These are phyloP conservation scores for Nasturtium officinale DNA, from an alignment of 345 rosid species.

Conservation along the genomic window DNA sequence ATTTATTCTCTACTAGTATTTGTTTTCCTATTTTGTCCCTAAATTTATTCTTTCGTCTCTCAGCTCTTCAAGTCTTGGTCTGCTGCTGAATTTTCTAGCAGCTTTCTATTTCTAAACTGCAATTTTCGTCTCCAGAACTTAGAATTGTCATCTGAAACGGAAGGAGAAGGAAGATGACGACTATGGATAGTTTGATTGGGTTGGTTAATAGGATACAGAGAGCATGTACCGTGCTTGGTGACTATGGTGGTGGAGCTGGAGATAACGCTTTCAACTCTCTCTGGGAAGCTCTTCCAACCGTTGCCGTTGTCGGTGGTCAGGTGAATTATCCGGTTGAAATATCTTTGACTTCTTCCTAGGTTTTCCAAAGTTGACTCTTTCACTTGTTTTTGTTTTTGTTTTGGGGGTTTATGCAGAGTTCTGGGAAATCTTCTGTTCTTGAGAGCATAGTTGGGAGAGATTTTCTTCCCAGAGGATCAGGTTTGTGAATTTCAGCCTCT, in stretches of 20 bases:
- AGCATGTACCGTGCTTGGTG: slow-evolving; percentile 93
- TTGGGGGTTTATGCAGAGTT: slow-evolving; percentile 63
- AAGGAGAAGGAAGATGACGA: slow-evolving; percentile 57
- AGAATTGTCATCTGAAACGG: slow-evolving; percentile 11
- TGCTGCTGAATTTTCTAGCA: slow-evolving; percentile 29
- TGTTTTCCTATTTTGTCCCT: not conserved
- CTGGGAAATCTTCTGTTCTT: slow-evolving; percentile 96
- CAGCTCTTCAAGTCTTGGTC: slow-evolving; percentile 19
- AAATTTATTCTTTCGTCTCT: not conserved
- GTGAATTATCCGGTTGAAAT: slow-evolving; percentile 33
- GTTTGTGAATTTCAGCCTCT: slow-evolving; percentile 41
- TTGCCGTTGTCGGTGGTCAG: slow-evolving; percentile 93
- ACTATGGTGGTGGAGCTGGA: slow-evolving; percentile 76
- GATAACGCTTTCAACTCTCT: slow-evolving; percentile 72
- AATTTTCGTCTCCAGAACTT: slow-evolving; percentile 11
- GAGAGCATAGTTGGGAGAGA: slow-evolving; percentile 97
- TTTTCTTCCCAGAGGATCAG: slow-evolving; percentile 98
- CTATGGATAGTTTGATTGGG: slow-evolving; percentile 94
- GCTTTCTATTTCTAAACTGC: not conserved
- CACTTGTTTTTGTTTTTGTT: not conserved
- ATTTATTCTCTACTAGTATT: slow-evolving; percentile 27
- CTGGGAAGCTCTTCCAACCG: slow-evolving; percentile 96
- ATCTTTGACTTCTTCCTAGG: slow-evolving; percentile 22
- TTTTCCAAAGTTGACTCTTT: slow-evolving; percentile 9
- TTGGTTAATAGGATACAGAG: slow-evolving; percentile 89